phyloP scores from a whole-genome alignment of 2,329 filamentous ascomycete genomes.

The Penicillium sp. region DNA sequence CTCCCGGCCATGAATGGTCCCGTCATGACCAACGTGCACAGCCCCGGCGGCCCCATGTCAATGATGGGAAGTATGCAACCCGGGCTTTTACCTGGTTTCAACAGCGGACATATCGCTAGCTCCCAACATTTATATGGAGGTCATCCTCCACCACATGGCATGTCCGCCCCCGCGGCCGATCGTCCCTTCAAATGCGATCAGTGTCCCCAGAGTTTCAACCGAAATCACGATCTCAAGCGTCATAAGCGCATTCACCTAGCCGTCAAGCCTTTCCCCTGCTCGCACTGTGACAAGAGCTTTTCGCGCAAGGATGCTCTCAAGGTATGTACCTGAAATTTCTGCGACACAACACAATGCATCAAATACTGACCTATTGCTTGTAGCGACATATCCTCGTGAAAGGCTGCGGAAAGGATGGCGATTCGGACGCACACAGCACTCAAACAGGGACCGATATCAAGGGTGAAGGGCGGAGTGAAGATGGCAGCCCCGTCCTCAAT shows the following conservation, averaged over 20 bases:
- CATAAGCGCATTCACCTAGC: constrained; percentile 94
- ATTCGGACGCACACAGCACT: constrained; percentile 22
- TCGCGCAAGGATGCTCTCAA: constrained; percentile 95
- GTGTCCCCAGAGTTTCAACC: constrained; percentile 90
- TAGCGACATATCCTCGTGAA: constrained; percentile 68
- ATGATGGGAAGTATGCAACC: constrained; percentile 62
- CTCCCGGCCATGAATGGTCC: constrained; percentile 64
- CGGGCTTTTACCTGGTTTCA: constrained; percentile 58
- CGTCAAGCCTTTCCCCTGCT: constrained; percentile 93
- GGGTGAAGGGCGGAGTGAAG: constrained; percentile 22
- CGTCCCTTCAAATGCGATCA: constrained; percentile 92
- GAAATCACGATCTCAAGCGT: constrained; percentile 93
- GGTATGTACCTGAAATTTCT: constrained; percentile 57
- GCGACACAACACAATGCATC: not conserved
- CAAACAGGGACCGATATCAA: constrained; percentile 15
- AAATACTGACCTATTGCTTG: not conserved
- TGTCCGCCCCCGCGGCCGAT: constrained; percentile 62
- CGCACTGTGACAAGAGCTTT: constrained; percentile 91
- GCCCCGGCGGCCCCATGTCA: constrained; percentile 69
- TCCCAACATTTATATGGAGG: constrained; percentile 61
- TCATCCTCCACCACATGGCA: constrained; percentile 55
- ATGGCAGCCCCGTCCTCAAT: constrained; percentile 23
- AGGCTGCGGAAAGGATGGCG: constrained; percentile 58
- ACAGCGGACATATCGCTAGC: constrained; percentile 59
- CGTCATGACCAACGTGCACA: constrained; percentile 76